These are phyloP conservation scores for Brettanomyces anomalus DNA, from an alignment of 805 yeast genomes.

Conservation along the genomic window DNA sequence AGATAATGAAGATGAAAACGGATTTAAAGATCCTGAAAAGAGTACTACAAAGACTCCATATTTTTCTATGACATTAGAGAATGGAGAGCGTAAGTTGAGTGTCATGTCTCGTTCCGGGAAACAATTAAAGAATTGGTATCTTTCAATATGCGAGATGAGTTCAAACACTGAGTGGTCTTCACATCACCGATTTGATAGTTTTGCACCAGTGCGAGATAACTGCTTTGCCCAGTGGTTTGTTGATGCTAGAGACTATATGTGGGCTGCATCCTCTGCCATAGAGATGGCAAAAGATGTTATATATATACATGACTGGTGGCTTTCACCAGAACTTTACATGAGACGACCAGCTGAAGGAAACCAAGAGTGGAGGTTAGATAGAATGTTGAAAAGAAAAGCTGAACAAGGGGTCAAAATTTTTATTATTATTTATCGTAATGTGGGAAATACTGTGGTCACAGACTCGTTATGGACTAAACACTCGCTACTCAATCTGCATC, in stretches of 20 bases:
- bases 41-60: slow-evolving; percentile 32
- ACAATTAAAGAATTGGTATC: slow-evolving; percentile 65
- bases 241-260: slow-evolving; percentile 84
- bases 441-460: slow-evolving; percentile 85
- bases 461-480: slow-evolving; percentile 95
- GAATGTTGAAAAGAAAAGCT: slow-evolving; percentile 82
- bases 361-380: slow-evolving; percentile 87
- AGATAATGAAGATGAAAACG: slow-evolving; percentile 27
- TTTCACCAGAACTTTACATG: slow-evolving; percentile 86
- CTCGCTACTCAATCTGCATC: slow-evolving; percentile 75
- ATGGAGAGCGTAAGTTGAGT: slow-evolving; percentile 70
- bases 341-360: slow-evolving; percentile 94
- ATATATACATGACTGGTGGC: slow-evolving; percentile 98
- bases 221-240: slow-evolving; percentile 96
- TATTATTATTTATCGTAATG: slow-evolving; percentile 87
- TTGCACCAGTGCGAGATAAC: slow-evolving; percentile 83
- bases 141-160: slow-evolving; percentile 62
- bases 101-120: slow-evolving; percentile 59
- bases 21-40: slow-evolving; percentile 23
- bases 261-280: slow-evolving; percentile 91
- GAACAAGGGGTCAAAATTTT: slow-evolving; percentile 91
- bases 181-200: slow-evolving; percentile 71
- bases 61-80: slow-evolving; percentile 56
- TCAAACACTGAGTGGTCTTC: slow-evolving; percentile 64
- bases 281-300: slow-evolving; percentile 91